A percentile compares a stretch with the other conserved stretches of the same genome.
Conservation (phyloP, 2,329 filamentous ascomycete species). For the Xylariales sp. region DNA sequence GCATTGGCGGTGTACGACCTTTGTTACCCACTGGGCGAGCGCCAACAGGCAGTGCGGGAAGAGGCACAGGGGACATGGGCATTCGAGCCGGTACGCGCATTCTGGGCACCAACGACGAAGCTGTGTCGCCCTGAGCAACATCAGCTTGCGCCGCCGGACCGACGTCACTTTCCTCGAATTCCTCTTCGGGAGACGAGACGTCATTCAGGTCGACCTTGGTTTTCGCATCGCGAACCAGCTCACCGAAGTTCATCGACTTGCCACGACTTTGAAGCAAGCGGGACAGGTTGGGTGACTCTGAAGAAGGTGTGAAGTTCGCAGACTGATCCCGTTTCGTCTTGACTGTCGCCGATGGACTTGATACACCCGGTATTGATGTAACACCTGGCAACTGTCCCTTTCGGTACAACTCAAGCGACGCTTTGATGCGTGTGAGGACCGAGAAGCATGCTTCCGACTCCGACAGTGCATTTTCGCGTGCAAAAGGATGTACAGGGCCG, state of each 20-base stretch:
- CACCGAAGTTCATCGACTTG: conserved; percentile 54
- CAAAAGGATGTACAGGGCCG: conserved; percentile 59
- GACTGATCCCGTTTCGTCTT: conserved; percentile 19
- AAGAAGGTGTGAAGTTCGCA: conserved; percentile 46
- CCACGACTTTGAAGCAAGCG: conserved; percentile 58
- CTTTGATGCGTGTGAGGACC: conserved; percentile 44
- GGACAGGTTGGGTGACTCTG: conserved; percentile 63
- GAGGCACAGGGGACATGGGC: conserved; percentile 42
- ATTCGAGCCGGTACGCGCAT: conserved; percentile 58
- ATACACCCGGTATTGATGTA: conserved; percentile 35
- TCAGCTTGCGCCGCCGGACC: conserved; percentile 36
- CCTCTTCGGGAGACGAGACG: conserved; percentile 45
- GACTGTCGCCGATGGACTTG: conserved; percentile 17
- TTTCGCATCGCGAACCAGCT: conserved; percentile 56
- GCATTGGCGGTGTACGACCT: conserved; percentile 36
- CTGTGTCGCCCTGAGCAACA: conserved; percentile 37
- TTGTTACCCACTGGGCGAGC: conserved; percentile 55
- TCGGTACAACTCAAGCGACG: conserved; percentile 47
- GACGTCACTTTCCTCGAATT: conserved; percentile 47
- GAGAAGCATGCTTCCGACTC: conserved; percentile 50
- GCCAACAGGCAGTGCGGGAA: conserved; percentile 23
- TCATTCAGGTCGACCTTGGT: conserved; percentile 47
- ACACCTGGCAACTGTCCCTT: conserved; percentile 48
- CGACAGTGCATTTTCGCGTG: conserved; percentile 49
- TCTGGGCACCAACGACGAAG: conserved; percentile 20